These are phyloP conservation scores for Quercus glauca DNA, from an alignment of 306 rosid genomes.

Conservation along the genomic window DNA sequence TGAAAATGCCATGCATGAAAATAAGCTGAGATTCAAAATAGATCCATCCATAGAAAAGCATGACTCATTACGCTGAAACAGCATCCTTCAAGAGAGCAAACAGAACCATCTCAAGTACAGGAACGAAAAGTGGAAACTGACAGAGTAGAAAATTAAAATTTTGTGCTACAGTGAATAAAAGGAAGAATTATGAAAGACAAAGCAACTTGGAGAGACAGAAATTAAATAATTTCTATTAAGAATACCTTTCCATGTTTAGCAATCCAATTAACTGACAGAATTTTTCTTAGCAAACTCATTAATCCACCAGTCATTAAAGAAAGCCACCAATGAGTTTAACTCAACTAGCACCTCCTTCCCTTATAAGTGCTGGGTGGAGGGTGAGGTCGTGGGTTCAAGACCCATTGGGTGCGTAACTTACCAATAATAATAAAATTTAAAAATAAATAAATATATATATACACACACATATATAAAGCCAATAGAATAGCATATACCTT, in stretches of 20 bases:
- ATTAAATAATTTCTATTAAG: not conserved
- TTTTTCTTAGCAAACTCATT: not conserved
- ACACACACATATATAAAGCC: no score
- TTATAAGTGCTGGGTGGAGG: no score
- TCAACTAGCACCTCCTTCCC: no score
- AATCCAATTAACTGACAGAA: not conserved
- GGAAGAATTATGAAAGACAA: not conserved
- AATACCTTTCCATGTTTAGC: not conserved
- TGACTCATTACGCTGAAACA: not conserved
- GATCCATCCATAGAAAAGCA: not conserved
- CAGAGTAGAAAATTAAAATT: not conserved
- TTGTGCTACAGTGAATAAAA: not conserved
- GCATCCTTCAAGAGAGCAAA: not conserved
- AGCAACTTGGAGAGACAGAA: not conserved
- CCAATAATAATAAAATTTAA: no score
- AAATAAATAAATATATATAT: no score
- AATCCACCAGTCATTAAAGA: not conserved
- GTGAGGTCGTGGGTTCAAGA: no score
- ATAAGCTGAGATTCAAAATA: not conserved
- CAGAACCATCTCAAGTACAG: not conserved
- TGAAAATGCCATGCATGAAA: not conserved
- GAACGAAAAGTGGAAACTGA: not conserved
- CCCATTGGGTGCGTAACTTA: no score
- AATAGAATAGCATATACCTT: constrained; percentile 50
- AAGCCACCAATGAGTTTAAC: not conserved